Base-by-base conservation (phyloP, 2,329 filamentous ascomycete species). In the Chaetomiaceae sp. region DNA sequence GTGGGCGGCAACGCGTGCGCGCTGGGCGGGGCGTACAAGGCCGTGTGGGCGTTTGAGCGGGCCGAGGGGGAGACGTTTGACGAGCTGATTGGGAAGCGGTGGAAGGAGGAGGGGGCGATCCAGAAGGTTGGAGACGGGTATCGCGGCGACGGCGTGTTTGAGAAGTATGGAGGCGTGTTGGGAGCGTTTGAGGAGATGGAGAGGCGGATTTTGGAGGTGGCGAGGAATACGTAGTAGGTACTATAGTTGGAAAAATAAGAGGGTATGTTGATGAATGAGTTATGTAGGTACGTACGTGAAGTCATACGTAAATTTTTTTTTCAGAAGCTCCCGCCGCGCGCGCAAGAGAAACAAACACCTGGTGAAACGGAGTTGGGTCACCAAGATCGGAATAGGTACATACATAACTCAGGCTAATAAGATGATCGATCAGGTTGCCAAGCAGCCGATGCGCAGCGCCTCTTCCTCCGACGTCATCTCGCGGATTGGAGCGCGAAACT, bases 1-100 rank as follows among this genome's bases (percentile, higher is more conserved):
- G 90, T 97, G 5, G 92, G 94, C 23, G 90, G 91, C 23, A 96
- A 95, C 72, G 92, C 94, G 2, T 99, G 94, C 71, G 94, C 92
- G 10, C 73, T 97, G 13, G 94, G 94, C 13, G 90, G 90, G 6
- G 92, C 92, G 23, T 96, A 97, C 73, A 97, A 97, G 73, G 92
- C 94, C 13, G 85, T 95, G 0, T 99, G 94, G 94, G 90, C 87
- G 1, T 76, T 90, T 51, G 90, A 94, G 75, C 75, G 88, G 43
- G 69, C 70, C 21, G 68, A 73, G 2, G 77, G 75, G 16, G 85
- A 95, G 78, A 89, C 80, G 4, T 97, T 97, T 72, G 94, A 97
- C 67, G 86, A 92, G 56, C 76, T 96, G 58, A 86, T 99, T 57
- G 89, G 87, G 7, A 75, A 75, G 65, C 77, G 94, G 58, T 99